A percentile compares a stretch with the other conserved stretches of the same genome.
Conservation (phyloP, 2,329 filamentous ascomycete genomes). For the Drechslerella coelobrocha region DNA sequence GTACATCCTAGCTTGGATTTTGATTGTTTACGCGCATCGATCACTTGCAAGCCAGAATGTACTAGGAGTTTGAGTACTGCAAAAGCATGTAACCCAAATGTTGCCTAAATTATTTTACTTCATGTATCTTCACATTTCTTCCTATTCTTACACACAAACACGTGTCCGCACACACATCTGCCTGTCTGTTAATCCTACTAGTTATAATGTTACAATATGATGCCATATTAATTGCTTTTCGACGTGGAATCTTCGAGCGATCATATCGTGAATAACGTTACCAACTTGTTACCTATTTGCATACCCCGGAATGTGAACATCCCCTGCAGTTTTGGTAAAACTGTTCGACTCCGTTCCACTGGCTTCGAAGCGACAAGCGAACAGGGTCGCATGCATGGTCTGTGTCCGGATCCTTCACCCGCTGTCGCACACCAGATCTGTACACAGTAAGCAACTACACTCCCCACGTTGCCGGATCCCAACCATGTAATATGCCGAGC, state of each 20-base stretch:
- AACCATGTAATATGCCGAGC: neutral
- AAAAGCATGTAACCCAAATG: neutral
- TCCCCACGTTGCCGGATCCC: neutral
- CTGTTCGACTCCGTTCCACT: conserved; percentile 43
- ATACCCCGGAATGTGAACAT: neutral
- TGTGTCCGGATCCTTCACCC: conserved; percentile 40
- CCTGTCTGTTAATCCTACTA: neutral
- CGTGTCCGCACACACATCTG: neutral
- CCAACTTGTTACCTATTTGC: too few relatives aligned
- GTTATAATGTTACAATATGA: neutral
- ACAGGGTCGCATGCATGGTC: conserved; percentile 5
- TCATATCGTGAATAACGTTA: too few relatives aligned
- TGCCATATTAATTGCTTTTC: too few relatives aligned
- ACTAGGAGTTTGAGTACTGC: too few relatives aligned
- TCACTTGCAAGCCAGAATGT: neutral
- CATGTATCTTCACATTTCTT: neutral
- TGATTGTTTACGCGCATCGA: neutral
- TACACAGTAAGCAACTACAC: conserved; percentile 48
- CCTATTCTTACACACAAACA: neutral
- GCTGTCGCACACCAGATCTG: conserved; percentile 12
- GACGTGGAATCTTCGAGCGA: too few relatives aligned
- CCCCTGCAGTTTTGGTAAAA: conserved; percentile 20
- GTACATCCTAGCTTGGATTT: neutral
- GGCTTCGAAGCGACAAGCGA: conserved; percentile 46
- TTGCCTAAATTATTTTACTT: neutral